phyloP scores from a whole-genome alignment of 2,329 filamentous ascomycete species.

The Cadophora luteo-olivacea region DNA sequence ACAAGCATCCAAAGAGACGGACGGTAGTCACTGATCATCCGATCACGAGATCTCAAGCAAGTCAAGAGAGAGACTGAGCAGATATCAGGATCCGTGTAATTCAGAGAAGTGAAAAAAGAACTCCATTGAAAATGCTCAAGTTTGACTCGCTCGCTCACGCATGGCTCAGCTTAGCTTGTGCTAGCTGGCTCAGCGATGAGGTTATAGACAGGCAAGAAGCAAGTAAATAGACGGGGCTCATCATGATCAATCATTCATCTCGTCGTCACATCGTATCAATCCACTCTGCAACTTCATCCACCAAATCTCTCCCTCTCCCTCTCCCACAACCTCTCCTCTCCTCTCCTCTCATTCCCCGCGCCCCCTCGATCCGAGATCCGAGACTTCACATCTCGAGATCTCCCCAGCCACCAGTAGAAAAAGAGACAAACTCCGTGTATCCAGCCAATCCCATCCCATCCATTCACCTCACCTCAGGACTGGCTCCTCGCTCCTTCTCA shows the following conservation, averaged over 20 bases:
- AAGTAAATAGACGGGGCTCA: slow-evolving; percentile 15
- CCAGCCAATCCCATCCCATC: not conserved
- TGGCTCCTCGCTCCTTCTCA: slow-evolving; percentile 1
- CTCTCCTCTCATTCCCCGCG: not conserved
- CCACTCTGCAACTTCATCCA: slow-evolving; percentile 2
- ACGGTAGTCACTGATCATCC: not conserved
- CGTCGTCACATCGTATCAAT: slow-evolving; percentile 10
- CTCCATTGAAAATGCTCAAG: slow-evolving; percentile 11
- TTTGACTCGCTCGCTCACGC: not conserved
- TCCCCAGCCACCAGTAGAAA: slow-evolving; percentile 4
- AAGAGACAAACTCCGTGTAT: slow-evolving; percentile 14
- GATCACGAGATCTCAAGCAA: not conserved
- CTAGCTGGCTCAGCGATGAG: slow-evolving; percentile 8
- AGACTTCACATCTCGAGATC: not conserved
- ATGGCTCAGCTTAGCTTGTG: not conserved
- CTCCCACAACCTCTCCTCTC: not conserved
- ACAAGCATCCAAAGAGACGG: no score
- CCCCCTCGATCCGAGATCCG: not conserved
- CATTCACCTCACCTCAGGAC: slow-evolving; percentile 8
- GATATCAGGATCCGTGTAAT: not conserved
- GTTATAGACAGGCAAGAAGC: not conserved
- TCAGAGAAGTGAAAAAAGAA: not conserved
- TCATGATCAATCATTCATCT: slow-evolving; percentile 13
- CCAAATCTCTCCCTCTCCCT: not conserved
- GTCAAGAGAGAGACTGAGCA: no score